Base-by-base conservation (phyloP, 2,329 filamentous ascomycete genomes). In the Curvularia lunata region DNA sequence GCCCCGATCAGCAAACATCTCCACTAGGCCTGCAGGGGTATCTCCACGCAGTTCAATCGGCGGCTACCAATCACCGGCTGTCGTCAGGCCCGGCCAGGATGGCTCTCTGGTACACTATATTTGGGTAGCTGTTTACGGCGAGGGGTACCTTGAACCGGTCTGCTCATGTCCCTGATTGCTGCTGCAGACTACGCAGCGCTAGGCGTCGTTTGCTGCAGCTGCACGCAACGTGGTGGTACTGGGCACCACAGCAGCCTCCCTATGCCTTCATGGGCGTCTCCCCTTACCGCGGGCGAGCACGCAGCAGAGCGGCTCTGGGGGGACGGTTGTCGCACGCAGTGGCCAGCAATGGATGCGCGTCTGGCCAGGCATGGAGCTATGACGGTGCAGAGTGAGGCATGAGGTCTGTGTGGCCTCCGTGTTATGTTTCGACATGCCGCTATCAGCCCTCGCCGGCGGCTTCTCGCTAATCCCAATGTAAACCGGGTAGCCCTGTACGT, bases 1-100 rank as follows among this genome's bases (percentile, higher is more conserved):
- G 63, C 63, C 62, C 64, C 64, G 65, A 72, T 74, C 69, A 75
- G 70, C 71, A 74, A 74, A 74, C 70, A 73, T 70, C 67, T 72
- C 73, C 72, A 74, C 72, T 59, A 47, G 32, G 61, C 53, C 63
- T 68, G 68, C 72, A 74, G 70, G 70, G 70, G 59, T 62, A 47
- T 64, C 63, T 66, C 69, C 66, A 69, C 40, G 62, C 62, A 58
- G 56, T 66, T 58, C 62, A 67, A 65, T 51, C 46, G 47, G 51
- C 59, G 51, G 55, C 56, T 66, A 63, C 73, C 65, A 75, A 75
- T 75, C 71, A 73, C 58, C 48, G 52, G 57, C 50, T 56, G 56
- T 58, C 52, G 61, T 65, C 59, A 54, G 65, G 49, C 58, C 56
- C 52, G 50, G 25, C 69, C 64, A 64, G 60, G 63, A 61, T 67